phyloP scores from a whole-genome alignment of 176 grass and related monocot genomes.

The Guadua angustifolia region DNA sequence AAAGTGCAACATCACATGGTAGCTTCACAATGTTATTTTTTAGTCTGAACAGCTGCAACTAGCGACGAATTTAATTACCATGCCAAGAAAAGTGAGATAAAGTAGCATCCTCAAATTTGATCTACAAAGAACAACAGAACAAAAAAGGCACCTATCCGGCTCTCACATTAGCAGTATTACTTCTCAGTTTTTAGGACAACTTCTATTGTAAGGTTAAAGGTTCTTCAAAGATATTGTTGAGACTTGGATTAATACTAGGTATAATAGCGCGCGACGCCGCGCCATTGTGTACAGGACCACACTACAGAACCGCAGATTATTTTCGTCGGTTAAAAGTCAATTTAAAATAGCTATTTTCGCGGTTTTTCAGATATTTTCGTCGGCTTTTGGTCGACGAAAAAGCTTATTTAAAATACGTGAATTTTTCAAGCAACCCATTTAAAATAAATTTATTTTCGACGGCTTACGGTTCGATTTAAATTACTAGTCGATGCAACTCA shows the following conservation, averaged over 20 bases:
- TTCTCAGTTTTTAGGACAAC: constrained; percentile 21
- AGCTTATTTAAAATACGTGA: too few relatives aligned
- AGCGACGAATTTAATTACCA: neutral
- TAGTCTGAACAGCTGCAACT: neutral
- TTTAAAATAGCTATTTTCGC: too few relatives aligned
- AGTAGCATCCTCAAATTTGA: constrained; percentile 5
- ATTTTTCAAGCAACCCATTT: too few relatives aligned
- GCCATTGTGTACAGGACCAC: too few relatives aligned
- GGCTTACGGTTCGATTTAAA: too few relatives aligned
- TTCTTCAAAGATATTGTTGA: neutral
- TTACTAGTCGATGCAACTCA: too few relatives aligned
- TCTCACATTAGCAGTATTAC: constrained; percentile 21
- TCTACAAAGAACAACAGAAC: neutral
- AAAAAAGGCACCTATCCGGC: neutral
- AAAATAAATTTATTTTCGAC: too few relatives aligned
- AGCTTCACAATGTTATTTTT: neutral
- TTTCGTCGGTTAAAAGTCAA: too few relatives aligned
- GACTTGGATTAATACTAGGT: constrained; percentile 5
- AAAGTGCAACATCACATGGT: constrained; percentile 6
- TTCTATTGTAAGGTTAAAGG: constrained; percentile 1
- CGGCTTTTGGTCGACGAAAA: too few relatives aligned
- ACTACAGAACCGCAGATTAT: too few relatives aligned
- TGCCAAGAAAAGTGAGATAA: constrained; percentile 26
- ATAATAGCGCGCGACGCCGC: too few relatives aligned
- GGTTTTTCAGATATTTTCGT: too few relatives aligned